These are phyloP conservation scores for Myriosclerotinia curreyana DNA, from an alignment of 2,329 filamentous ascomycete genomes.

Conservation along the genomic window DNA sequence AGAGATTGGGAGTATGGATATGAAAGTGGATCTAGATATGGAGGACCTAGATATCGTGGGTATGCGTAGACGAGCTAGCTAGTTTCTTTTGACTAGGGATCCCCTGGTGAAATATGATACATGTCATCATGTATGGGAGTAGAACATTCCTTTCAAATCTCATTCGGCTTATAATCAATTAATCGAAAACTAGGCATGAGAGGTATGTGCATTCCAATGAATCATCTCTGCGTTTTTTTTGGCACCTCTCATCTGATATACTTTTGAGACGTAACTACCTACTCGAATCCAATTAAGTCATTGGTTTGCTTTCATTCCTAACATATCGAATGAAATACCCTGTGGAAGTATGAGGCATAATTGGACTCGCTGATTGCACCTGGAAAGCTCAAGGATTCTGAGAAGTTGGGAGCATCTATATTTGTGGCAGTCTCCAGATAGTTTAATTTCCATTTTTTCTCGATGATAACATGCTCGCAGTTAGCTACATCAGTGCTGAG, in stretches of 20 bases:
- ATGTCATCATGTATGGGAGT: not conserved
- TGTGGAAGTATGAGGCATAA: not conserved
- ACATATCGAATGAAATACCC: too few species aligned
- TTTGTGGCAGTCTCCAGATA: too few species aligned
- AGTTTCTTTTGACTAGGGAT: not conserved
- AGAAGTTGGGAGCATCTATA: not conserved
- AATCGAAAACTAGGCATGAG: not conserved
- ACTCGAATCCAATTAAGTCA: too few species aligned
- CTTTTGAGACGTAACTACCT: accelerated
- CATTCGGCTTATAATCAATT: not conserved
- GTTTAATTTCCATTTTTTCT: not conserved
- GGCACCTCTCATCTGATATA: not conserved
- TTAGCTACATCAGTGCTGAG: not conserved
- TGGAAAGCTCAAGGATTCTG: not conserved
- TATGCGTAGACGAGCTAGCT: not conserved
- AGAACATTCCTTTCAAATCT: not conserved
- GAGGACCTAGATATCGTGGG: not conserved
- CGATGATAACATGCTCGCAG: not conserved
- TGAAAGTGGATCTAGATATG: not conserved
- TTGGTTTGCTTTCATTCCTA: too few species aligned
- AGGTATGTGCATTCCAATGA: not conserved
- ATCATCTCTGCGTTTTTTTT: not conserved
- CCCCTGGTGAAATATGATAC: not conserved
- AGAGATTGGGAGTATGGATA: constrained; percentile 10
- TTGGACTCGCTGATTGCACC: not conserved